Percentiles rank a stretch among this genome's conserved stretches.
phyloP scores from a whole-genome alignment of 192 early-diverging fungal species.

The Chytriomyces sp. region DNA sequence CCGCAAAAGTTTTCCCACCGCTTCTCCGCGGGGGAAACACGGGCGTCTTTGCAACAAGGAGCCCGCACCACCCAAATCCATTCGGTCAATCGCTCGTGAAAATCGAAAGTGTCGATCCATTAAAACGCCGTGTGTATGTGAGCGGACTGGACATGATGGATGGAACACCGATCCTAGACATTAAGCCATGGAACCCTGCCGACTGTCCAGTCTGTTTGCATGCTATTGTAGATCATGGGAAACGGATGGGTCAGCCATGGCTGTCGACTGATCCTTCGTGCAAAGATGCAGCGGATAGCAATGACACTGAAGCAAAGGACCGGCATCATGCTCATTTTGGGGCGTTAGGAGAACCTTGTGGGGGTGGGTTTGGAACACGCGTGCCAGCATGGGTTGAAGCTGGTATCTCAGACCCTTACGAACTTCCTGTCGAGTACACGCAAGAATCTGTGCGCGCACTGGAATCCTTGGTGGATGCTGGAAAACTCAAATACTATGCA shows the following conservation, averaged over 20 bases:
- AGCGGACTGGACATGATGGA: constrained; percentile 43
- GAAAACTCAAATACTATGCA: constrained; percentile 25
- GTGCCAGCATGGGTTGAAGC: constrained; percentile 46
- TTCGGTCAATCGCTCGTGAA: constrained; percentile 43
- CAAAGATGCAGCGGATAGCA: neutral
- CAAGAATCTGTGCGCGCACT: constrained; percentile 2
- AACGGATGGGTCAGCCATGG: constrained; percentile 19
- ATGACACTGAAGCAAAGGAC: neutral
- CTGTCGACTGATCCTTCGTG: constrained; percentile 17
- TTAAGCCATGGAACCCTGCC: constrained; percentile 49
- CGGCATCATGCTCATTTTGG: neutral
- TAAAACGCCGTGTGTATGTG: constrained; percentile 25
- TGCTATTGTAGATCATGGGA: constrained; percentile 29
- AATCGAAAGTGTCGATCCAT: constrained; percentile 37
- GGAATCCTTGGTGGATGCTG: constrained; percentile 14
- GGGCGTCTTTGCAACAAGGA: constrained; percentile 32
- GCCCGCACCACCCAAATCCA: constrained; percentile 47
- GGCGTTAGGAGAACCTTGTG: constrained; percentile 9
- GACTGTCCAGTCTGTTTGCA: constrained; percentile 43
- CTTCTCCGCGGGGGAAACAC: constrained; percentile 38
- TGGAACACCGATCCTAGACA: constrained; percentile 43
- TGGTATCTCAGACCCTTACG: constrained; percentile 39
- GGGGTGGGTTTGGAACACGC: constrained; percentile 15
- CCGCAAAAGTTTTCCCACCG: constrained; percentile 44
- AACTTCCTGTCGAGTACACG: constrained; percentile 33